A percentile compares a stretch with the other conserved stretches of the same genome.
phyloP scores from a whole-genome alignment of 2,329 filamentous ascomycete genomes.

The Moelleriella libera region DNA sequence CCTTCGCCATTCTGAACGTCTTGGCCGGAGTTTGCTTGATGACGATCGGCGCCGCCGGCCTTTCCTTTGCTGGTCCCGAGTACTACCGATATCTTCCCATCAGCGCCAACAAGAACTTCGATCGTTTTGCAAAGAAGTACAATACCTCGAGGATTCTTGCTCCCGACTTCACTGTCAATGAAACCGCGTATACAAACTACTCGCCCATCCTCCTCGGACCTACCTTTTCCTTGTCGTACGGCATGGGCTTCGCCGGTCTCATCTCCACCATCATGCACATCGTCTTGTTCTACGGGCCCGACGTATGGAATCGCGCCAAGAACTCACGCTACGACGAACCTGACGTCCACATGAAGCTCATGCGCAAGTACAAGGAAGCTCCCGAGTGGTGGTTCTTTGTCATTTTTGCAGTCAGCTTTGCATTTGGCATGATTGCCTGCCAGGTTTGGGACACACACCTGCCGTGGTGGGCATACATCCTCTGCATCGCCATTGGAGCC shows the following conservation, averaged over 20 bases:
- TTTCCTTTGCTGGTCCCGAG: conserved; percentile 36
- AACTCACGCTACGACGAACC: conserved; percentile 23
- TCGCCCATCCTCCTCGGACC: conserved; percentile 40
- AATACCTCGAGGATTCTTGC: conserved; percentile 41
- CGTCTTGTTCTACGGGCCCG: conserved; percentile 34
- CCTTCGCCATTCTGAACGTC: conserved; percentile 46
- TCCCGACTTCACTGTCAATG: conserved; percentile 35
- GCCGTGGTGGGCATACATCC: conserved; percentile 27
- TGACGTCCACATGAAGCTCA: conserved; percentile 39
- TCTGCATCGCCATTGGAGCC: conserved; percentile 24
- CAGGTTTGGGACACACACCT: conserved; percentile 24
- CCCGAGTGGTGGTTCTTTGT: conserved; percentile 43
- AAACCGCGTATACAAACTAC: conserved; percentile 41
- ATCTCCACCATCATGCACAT: conserved; percentile 37
- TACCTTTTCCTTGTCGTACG: conserved; percentile 40
- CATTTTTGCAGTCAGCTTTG: conserved; percentile 34
- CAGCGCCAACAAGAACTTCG: conserved; percentile 38
- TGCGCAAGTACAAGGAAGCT: conserved; percentile 39
- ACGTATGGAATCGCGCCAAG: conserved; percentile 23
- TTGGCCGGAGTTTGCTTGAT: conserved; percentile 37
- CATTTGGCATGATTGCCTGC: conserved; percentile 24
- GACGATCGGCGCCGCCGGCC: conserved; percentile 33
- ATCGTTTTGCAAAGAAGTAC: conserved; percentile 43
- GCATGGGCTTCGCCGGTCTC: conserved; percentile 41
- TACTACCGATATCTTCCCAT: conserved; percentile 42